Evolutionary conservation across 495 filamentous ascomycete species (phyloP).

Genomic region (Pyrenula massariospora): DNA sequence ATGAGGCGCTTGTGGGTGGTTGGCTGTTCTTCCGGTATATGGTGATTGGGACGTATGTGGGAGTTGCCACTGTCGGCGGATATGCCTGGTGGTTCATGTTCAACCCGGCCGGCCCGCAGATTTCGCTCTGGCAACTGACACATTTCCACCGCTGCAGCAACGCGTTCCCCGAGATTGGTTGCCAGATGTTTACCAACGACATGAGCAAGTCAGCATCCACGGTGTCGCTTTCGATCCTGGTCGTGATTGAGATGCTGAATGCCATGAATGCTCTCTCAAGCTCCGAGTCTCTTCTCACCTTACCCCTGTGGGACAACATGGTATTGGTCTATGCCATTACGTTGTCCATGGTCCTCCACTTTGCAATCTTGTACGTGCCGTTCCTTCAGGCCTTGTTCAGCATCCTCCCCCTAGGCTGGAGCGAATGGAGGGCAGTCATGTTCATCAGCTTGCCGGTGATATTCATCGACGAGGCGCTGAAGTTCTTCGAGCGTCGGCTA

Average conservation of each 20-base stretch:
- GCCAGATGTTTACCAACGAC: constrained; percentile 84
- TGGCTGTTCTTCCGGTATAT: constrained; percentile 98
- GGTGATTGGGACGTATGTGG: constrained; percentile 91
- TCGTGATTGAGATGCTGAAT: constrained; percentile 99
- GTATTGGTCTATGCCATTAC: constrained; percentile 90
- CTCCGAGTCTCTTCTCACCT: constrained; percentile 85
- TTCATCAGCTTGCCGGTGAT: constrained; percentile 86
- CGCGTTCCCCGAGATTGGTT: constrained; percentile 84
- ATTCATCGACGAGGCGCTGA: constrained; percentile 81
- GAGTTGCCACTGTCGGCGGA: constrained; percentile 86
- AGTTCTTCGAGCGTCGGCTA: constrained; percentile 62
- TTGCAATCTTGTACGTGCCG: constrained; percentile 85
- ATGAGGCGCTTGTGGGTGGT: constrained; percentile 80
- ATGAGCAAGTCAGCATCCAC: constrained; percentile 92
- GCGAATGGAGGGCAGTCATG: constrained; percentile 89
- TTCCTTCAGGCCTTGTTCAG: constrained; percentile 82
- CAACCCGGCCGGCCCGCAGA: constrained; percentile 82
- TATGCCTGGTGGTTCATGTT: constrained; percentile 99
- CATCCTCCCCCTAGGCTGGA: constrained; percentile 78
- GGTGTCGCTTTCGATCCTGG: constrained; percentile 78
- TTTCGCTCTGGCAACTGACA: constrained; percentile 81
- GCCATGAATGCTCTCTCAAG: constrained; percentile 98
- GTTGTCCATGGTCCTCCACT: constrained; percentile 93
- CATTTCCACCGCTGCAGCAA: constrained; percentile 90
- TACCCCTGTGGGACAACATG: constrained; percentile 94